A percentile compares a stretch with the other conserved stretches of the same genome.
phyloP scores from a whole-genome alignment of 495 filamentous ascomycete genomes.

The Barbatosphaeria neglecta region DNA sequence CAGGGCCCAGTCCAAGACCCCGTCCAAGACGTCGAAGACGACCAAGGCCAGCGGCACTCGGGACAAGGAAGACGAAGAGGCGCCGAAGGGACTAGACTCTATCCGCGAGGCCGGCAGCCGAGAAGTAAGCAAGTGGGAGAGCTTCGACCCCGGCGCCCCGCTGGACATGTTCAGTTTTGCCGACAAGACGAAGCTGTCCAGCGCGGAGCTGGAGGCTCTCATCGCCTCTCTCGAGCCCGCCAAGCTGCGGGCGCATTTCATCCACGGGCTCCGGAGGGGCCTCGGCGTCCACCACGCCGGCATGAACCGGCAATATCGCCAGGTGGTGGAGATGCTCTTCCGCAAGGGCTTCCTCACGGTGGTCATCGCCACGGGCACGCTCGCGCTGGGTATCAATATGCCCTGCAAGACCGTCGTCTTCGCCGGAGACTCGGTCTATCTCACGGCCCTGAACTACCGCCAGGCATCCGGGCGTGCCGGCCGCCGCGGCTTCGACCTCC shows the following conservation, averaged over 20 bases:
- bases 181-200: slow-evolving; percentile 39
- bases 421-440: slow-evolving; percentile 54
- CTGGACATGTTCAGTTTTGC: slow-evolving; percentile 54
- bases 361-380: slow-evolving; percentile 67
- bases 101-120: slow-evolving; percentile 28
- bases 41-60: slow-evolving; percentile 16
- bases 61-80: slow-evolving; percentile 23
- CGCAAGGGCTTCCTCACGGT: slow-evolving; percentile 59
- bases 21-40: slow-evolving; percentile 1
- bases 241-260: slow-evolving; percentile 32
- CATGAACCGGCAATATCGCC: slow-evolving; percentile 65
- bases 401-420: slow-evolving; percentile 75
- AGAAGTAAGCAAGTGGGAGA: slow-evolving; percentile 43
- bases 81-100: slow-evolving; percentile 24
- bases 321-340: slow-evolving; percentile 62
- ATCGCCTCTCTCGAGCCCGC: slow-evolving; percentile 31
- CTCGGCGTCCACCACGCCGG: slow-evolving; percentile 69
- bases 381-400: slow-evolving; percentile 75
- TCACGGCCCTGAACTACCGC: slow-evolving; percentile 64
- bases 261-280: slow-evolving; percentile 48
- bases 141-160: slow-evolving; percentile 55
- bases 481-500: slow-evolving; percentile 66
- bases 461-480: slow-evolving; percentile 69
- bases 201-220: slow-evolving; percentile 41
- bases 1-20: slow-evolving; percentile 1